Evolutionary conservation across 768 basidiomycete species (phyloP).

Genomic region (Paxillus ammoniavirescens): DNA sequence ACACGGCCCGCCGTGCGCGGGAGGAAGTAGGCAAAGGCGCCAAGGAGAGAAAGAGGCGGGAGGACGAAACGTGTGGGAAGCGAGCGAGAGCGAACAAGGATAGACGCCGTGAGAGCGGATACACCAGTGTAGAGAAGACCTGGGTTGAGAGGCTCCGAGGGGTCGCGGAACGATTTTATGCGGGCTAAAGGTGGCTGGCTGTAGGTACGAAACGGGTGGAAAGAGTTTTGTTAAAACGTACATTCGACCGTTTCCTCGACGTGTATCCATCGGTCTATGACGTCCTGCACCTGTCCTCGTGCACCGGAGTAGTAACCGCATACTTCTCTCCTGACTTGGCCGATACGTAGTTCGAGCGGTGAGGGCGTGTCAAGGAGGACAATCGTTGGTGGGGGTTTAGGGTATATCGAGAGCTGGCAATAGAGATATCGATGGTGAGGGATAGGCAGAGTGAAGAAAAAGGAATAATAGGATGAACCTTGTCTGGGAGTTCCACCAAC

Average conservation of each 20-base stretch:
- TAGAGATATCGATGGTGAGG: not conserved
- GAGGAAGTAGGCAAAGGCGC: constrained; percentile 80
- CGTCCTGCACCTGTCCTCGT: constrained; percentile 65
- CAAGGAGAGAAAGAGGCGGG: constrained; percentile 71
- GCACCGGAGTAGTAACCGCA: constrained; percentile 56
- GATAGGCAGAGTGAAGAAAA: not conserved
- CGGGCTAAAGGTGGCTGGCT: constrained; percentile 48
- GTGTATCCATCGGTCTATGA: constrained; percentile 80
- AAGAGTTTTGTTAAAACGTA: constrained; percentile 38
- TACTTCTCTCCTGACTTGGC: constrained; percentile 58
- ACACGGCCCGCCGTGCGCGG: constrained; percentile 79
- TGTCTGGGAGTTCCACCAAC: constrained; percentile 23
- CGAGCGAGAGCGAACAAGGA: constrained; percentile 76
- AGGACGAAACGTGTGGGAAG: constrained; percentile 68
- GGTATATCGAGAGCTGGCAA: constrained; percentile 83
- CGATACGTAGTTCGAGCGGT: constrained; percentile 75
- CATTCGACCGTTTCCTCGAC: constrained; percentile 85
- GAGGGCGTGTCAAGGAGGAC: constrained; percentile 74
- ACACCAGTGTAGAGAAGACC: constrained; percentile 90
- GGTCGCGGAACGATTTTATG: constrained; percentile 77
- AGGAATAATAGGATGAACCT: constrained; percentile 12
- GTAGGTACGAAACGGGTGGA: not conserved
- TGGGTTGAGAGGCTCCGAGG: constrained; percentile 81
- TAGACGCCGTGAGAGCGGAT: constrained; percentile 83
- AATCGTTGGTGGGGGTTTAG: constrained; percentile 55